Evolutionary conservation across 2,329 filamentous ascomycete species (phyloP), one percentile per base, ranked within the genome.

Genomic region (Apiospora rasikravindrae): DNA sequence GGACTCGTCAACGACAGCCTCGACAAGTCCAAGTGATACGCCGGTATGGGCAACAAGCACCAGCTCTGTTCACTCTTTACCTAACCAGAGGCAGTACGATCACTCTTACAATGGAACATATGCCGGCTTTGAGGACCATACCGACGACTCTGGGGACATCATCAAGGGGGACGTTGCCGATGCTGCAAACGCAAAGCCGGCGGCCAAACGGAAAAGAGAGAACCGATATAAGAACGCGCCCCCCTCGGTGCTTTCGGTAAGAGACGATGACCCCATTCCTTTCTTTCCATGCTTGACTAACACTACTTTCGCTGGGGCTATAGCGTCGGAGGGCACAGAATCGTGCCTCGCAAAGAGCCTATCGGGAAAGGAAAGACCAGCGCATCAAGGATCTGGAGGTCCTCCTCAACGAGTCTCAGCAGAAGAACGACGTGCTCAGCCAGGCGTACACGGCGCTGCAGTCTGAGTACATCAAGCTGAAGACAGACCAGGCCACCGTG

Each of bases 331-430:
- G 88, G 77, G 88, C 88, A 66, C 89, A 90, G 76, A 90, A 90
- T 75, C 85, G 88, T 70, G 88, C 88, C 51, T 90, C 89, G 2
- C 89, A 91, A 78, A 83, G 89, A 72, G 89, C 88, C 0, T 91
- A 90, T 77, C 84, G 89, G 67, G 88, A 91, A 78, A 85, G 89
- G 70, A 91, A 91, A 77, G 89, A 92, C 77, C 89, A 91, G 78
- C 87, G 90, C 73, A 91, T 91, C 77, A 87, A 88, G 73, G 90
- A 92, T 75, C 86, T 92, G 26, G 90, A 92, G 78, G 78, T 83
- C 47, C 85, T 89, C 76, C 85, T 92, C 44, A 81, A 80, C 67
- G 85, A 88, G 24, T 82, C 89, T 69, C 86, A 86, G 73, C 85
- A 87, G 33, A 88, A 86, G 75, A 88, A 91, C 78, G 86, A 86